phyloP scores from a whole-genome alignment of 441 rosid species.

The Raphanus hybrid region DNA sequence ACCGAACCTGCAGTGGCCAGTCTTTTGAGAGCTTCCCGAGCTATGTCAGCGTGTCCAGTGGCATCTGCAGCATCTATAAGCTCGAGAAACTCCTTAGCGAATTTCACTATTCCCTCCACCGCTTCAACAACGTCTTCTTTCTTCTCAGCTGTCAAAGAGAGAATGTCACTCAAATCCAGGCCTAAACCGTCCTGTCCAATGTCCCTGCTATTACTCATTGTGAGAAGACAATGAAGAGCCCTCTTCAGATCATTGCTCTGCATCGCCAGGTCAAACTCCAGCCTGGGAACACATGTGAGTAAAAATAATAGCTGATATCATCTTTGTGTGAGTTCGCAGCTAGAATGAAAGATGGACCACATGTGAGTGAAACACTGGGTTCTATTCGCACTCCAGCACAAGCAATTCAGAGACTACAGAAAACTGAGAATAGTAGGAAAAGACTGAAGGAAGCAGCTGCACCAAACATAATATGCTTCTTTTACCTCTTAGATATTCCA shows the following conservation, averaged over 20 bases:
- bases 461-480: neutral
- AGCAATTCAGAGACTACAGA: conserved; percentile 8
- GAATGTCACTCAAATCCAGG: conserved; percentile 86
- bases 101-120: conserved; percentile 93
- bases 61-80: conserved; percentile 99
- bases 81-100: conserved; percentile 90
- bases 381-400: conserved; percentile 9
- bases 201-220: conserved; percentile 96
- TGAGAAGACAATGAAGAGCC: conserved; percentile 97
- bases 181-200: conserved; percentile 83
- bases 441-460: neutral
- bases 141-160: conserved; percentile 74
- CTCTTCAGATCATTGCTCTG: conserved; percentile 97
- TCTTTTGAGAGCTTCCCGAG: conserved; percentile 96
- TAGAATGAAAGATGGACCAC: neutral
- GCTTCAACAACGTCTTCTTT: conserved; percentile 94
- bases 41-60: conserved; percentile 89
- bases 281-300: conserved; percentile 51
- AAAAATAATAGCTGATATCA: conserved; percentile 18
- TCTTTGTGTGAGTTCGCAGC: conserved; percentile 6
- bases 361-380: conserved; percentile 12
- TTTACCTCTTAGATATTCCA: conserved; percentile 88
- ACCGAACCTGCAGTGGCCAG: conserved; percentile 95
- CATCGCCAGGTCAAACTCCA: conserved; percentile 98
- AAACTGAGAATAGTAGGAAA: conserved; percentile 17